These are phyloP conservation scores for Aspergillus tanneri DNA, from an alignment of 2,329 filamentous ascomycete genomes.

Conservation along the genomic window DNA sequence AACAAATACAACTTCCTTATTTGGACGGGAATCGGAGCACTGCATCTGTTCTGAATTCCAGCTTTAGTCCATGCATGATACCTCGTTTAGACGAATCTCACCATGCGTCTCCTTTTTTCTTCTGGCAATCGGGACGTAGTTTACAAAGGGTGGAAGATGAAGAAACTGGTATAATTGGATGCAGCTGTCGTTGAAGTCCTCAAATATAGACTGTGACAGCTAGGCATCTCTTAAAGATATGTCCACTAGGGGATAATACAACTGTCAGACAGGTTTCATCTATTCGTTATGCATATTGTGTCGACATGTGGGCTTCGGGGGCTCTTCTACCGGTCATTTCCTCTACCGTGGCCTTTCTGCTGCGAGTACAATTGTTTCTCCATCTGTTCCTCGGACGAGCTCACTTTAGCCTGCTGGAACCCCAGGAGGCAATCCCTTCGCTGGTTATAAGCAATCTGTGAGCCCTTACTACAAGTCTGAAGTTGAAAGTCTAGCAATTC, in stretches of 20 bases:
- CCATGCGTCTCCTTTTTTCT: slow-evolving; percentile 12
- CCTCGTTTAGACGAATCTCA: slow-evolving; percentile 3
- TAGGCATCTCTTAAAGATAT: background rate
- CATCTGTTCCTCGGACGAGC: slow-evolving; percentile 17
- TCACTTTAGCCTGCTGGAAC: slow-evolving; percentile 18
- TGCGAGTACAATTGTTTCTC: slow-evolving; percentile 14
- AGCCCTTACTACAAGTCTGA: slow-evolving; percentile 57
- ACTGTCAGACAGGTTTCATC: background rate
- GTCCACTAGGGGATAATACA: no score
- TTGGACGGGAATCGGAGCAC: background rate
- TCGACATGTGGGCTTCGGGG: slow-evolving; percentile 23
- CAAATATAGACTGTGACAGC: background rate
- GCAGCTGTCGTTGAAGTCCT: background rate
- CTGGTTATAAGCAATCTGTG: slow-evolving; percentile 51
- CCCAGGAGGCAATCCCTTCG: slow-evolving; percentile 52
- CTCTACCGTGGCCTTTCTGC: slow-evolving; percentile 19
- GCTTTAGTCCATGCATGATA: background rate
- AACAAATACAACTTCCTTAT: background rate
- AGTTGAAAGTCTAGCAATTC: slow-evolving; percentile 58
- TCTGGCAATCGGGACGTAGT: slow-evolving; percentile 7
- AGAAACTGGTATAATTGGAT: slow-evolving; percentile 4
- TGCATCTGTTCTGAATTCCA: background rate
- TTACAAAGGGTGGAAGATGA: background rate
- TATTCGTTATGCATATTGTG: slow-evolving; percentile 9
- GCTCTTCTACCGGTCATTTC: slow-evolving; percentile 15